phyloP scores from a whole-genome alignment of 2,329 filamentous ascomycete genomes.

The Microdochium paspali region DNA sequence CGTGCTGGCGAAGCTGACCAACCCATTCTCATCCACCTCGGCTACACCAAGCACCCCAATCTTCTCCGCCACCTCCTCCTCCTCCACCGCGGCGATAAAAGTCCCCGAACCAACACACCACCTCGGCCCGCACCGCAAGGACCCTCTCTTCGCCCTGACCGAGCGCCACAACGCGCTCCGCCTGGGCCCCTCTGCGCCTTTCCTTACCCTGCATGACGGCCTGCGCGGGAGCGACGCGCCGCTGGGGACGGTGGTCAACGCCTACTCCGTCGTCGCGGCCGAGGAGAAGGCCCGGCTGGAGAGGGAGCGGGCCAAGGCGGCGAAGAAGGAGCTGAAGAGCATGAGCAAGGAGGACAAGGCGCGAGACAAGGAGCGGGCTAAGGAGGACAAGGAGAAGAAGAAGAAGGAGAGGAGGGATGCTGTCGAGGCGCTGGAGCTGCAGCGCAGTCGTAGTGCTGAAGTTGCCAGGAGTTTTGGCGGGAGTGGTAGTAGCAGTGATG shows the following conservation, averaged over 20 bases:
- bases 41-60: too few relatives aligned
- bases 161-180: not conserved
- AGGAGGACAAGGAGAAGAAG: too few relatives aligned
- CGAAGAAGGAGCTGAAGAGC: not conserved
- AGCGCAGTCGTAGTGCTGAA: too few relatives aligned
- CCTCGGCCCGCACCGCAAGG: not conserved
- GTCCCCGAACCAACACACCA: not conserved
- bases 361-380: too few relatives aligned
- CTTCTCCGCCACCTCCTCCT: not conserved
- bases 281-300: too few relatives aligned
- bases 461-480: too few relatives aligned
- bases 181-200: not conserved
- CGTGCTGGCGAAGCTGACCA: too few relatives aligned
- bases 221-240: not conserved
- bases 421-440: too few relatives aligned
- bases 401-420: too few relatives aligned
- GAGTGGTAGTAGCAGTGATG: too few relatives aligned
- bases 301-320: not conserved
- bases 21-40: too few relatives aligned
- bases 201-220: not conserved
- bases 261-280: not conserved
- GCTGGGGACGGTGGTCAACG: not conserved
- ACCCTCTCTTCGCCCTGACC: not conserved
- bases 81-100: not conserved
- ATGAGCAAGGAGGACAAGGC: too few relatives aligned